Conservation (phyloP, 345 rosid species). For the Triadica sebifera region DNA sequence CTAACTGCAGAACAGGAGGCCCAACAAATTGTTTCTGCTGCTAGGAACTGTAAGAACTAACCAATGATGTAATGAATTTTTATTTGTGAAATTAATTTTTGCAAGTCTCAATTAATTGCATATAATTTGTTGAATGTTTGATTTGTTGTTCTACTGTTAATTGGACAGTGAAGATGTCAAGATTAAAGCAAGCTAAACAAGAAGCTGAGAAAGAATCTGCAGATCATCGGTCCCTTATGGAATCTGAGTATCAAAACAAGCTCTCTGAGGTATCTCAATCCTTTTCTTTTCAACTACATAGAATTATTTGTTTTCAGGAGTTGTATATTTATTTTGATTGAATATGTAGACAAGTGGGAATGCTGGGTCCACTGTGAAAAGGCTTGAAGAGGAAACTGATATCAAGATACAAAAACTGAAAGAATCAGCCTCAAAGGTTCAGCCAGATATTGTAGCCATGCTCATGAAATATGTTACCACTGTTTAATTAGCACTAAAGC, state of each 20-base stretch:
- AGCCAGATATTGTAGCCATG: constrained; percentile 31
- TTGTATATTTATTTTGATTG: too few relatives aligned
- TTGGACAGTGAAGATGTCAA: constrained; percentile 35
- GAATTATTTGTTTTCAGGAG: too few relatives aligned
- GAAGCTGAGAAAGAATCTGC: constrained; percentile 51
- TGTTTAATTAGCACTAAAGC: background rate
- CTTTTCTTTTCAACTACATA: background rate
- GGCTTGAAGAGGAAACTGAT: constrained; percentile 43
- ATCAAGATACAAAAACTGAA: constrained; percentile 33
- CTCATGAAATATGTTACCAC: constrained; percentile 34
- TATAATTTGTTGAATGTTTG: background rate
- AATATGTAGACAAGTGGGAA: constrained; percentile 39
- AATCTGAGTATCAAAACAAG: constrained; percentile 36
- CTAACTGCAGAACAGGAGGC: constrained; percentile 57
- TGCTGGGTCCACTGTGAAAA: constrained; percentile 35
- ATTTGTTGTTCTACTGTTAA: too few relatives aligned
- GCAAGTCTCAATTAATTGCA: too few relatives aligned
- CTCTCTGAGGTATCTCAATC: constrained; percentile 28
- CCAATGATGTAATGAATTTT: background rate
- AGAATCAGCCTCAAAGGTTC: constrained; percentile 27
- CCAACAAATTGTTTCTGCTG: constrained; percentile 44
- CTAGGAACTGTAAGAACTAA: constrained; percentile 40
- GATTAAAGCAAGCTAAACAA: constrained; percentile 56
- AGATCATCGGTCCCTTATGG: constrained; percentile 34
- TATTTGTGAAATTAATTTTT: background rate